Evolutionary conservation across 2,329 filamentous ascomycete species (phyloP), one percentile per base, ranked within the genome.

Genomic region (Dothistroma septosporum): DNA sequence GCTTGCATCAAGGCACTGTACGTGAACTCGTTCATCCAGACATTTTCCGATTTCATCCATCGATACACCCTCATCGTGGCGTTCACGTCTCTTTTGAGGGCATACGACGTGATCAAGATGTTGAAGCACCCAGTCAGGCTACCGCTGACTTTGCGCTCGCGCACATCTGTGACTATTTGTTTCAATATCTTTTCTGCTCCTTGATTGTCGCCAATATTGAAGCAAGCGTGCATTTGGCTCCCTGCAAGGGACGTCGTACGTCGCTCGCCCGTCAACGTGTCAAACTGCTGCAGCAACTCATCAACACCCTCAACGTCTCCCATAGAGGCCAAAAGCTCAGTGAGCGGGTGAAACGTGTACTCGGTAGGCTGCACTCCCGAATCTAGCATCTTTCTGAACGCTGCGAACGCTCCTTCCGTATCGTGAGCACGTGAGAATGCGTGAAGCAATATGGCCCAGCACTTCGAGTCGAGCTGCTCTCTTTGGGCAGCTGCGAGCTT

Each of bases 381-480:
- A 63, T 73, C 68, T 66, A 80, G 64, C 3, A 83, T 61, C 72
- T 94, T 81, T 10, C 86, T 80, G 68, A 95, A 92, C 53, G 82
- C 80, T 7, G 78, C 72, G 59, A 90, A 77, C 12, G 87, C 88
- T 6, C 84, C 83, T n/a, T 85, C 79, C 48, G 90, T 82, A 70
- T 94, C 85, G 53, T 85, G 81, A 0, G 83, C 82, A 66, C 85
- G 85, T 19, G 82, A 81, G 74, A 92, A 84, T 2, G 88, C 87
- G 68, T 87, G 85, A 50, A 97, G 79, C 31, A 96, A 75, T 22
- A 87, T 86, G 70, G 96, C 96, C 87, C 89, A 96, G 64, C 83
- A 85, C 37, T 79, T 72, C 1, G 82, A 73, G 64, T 85, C 84
- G 7, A 87, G 87, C 12, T 48, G 19, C 31, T 67, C 60, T n/a